Conservation (phyloP, 2,329 filamentous ascomycete species). For the Graphilbum sp. region DNA sequence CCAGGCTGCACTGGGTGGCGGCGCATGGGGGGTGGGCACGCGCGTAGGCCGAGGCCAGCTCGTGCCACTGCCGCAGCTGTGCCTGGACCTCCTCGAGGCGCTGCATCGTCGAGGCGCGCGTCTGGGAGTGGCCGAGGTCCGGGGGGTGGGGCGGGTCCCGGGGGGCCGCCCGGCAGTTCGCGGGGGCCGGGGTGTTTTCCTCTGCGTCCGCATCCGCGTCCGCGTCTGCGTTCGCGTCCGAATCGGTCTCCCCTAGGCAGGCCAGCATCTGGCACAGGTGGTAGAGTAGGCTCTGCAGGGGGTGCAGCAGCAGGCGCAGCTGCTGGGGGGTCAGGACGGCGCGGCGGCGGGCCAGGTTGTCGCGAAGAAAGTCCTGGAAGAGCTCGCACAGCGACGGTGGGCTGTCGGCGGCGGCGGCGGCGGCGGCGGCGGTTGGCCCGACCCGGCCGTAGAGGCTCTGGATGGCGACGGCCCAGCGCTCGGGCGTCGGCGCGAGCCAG, state of each 20-base stretch:
- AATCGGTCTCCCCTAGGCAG: conserved; percentile 52
- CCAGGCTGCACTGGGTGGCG: conserved; percentile 46
- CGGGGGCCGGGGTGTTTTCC: too few species aligned
- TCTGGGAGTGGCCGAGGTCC: conserved; percentile 27
- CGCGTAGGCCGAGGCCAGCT: conserved; percentile 39
- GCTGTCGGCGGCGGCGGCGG: conserved; percentile 33
- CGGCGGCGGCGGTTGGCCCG: conserved; percentile 28
- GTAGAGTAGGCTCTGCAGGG: conserved; percentile 47
- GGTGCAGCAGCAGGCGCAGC: conserved; percentile 51
- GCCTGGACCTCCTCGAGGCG: conserved; percentile 48
- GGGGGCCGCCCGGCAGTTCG: too few species aligned
- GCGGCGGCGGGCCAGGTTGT: conserved; percentile 38
- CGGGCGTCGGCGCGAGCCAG: conserved; percentile 42
- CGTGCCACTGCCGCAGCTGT: conserved; percentile 50
- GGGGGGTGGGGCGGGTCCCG: conserved; percentile 24
- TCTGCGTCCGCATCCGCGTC: too few species aligned
- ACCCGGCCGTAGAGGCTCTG: conserved; percentile 38
- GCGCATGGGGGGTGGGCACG: conserved; percentile 40
- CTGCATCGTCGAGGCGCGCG: conserved; percentile 40
- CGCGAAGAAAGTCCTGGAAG: conserved; percentile 51
- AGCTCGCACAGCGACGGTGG: conserved; percentile 45
- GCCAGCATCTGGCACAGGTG: conserved; percentile 48
- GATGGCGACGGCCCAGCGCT: conserved; percentile 42
- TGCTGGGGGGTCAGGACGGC: conserved; percentile 32
- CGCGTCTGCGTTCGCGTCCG: too few species aligned